Evolutionary conservation across 176 grass and related monocot genomes (phyloP).

Genomic region (Bromus sterilis): DNA sequence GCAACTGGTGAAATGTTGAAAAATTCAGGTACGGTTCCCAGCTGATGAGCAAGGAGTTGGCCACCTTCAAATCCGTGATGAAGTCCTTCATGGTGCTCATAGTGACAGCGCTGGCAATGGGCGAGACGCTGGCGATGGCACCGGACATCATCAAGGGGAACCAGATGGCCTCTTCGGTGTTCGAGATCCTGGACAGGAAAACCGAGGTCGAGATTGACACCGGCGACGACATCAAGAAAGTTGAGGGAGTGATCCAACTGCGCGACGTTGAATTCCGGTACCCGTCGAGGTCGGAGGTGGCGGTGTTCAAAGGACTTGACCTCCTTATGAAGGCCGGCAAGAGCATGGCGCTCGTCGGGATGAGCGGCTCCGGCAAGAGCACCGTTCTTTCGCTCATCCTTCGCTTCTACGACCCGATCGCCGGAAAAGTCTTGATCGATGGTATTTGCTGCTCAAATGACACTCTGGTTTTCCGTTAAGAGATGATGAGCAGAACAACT

Average conservation of each 20-base stretch:
- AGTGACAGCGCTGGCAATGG: slow-evolving; percentile 82
- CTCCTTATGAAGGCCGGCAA: slow-evolving; percentile 81
- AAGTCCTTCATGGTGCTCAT: slow-evolving; percentile 99
- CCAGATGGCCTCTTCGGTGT: slow-evolving; percentile 89
- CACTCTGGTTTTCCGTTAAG: too few species aligned
- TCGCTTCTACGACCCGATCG: slow-evolving; percentile 71
- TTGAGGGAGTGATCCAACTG: slow-evolving; percentile 72
- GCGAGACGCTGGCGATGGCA: slow-evolving; percentile 71
- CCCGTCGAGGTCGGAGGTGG: slow-evolving; percentile 69
- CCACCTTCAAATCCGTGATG: slow-evolving; percentile 86
- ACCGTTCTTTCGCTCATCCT: slow-evolving; percentile 77
- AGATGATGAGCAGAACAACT: neutral
- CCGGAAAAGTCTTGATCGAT: slow-evolving; percentile 80
- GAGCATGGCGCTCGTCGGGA: slow-evolving; percentile 95
- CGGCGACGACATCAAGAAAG: slow-evolving; percentile 62
- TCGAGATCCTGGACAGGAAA: slow-evolving; percentile 85
- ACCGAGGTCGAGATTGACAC: slow-evolving; percentile 56
- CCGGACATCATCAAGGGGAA: slow-evolving; percentile 97
- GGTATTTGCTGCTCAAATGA: slow-evolving; percentile 19
- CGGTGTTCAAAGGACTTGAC: slow-evolving; percentile 74
- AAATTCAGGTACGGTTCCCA: slow-evolving; percentile 77
- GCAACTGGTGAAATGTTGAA: neutral
- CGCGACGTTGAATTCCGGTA: slow-evolving; percentile 71
- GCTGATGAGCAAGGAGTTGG: slow-evolving; percentile 76
- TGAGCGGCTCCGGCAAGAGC: slow-evolving; percentile 97